Evolutionary conservation across 2,329 filamentous ascomycete species (phyloP).

Genomic region (Trichoderma lentiforme): DNA sequence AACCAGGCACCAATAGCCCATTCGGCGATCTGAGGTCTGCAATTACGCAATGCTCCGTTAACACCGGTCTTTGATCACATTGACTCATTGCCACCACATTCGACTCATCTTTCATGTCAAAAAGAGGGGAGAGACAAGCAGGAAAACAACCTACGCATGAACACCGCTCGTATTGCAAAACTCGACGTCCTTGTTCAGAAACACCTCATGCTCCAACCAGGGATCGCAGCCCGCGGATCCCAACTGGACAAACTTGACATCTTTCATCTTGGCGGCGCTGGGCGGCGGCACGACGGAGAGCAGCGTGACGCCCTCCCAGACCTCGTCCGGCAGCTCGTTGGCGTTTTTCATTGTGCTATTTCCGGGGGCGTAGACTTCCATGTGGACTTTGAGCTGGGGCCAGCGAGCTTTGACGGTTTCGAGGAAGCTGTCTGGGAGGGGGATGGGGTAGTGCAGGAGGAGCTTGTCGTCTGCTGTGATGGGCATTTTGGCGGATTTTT

Average conservation of each 20-base stretch:
- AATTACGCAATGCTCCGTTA: not conserved
- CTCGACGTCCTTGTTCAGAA: constrained; percentile 32
- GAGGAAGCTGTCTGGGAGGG: constrained; percentile 35
- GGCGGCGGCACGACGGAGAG: constrained; percentile 34
- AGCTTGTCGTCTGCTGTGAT: constrained; percentile 38
- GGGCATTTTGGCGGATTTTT: constrained; percentile 17
- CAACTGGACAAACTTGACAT: constrained; percentile 45
- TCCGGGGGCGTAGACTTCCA: constrained; percentile 25
- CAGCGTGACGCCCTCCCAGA: constrained; percentile 42
- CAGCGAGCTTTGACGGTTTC: constrained; percentile 31
- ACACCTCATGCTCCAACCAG: constrained; percentile 37
- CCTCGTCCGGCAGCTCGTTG: constrained; percentile 30
- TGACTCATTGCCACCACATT: not conserved
- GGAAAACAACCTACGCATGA: constrained; percentile 36
- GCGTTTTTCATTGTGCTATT: constrained; percentile 22
- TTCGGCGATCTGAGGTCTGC: constrained; percentile 39
- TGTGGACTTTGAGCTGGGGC: constrained; percentile 39
- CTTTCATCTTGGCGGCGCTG: constrained; percentile 29
- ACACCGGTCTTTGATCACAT: not conserved
- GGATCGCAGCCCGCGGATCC: constrained; percentile 42
- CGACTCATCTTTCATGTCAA: not conserved
- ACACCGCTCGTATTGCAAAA: constrained; percentile 43
- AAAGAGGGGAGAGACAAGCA: not conserved
- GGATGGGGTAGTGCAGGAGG: constrained; percentile 36
- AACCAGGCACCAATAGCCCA: constrained; percentile 40